Base-by-base conservation (phyloP, 2,329 filamentous ascomycete genomes). In the Sclerotinia borealis region DNA sequence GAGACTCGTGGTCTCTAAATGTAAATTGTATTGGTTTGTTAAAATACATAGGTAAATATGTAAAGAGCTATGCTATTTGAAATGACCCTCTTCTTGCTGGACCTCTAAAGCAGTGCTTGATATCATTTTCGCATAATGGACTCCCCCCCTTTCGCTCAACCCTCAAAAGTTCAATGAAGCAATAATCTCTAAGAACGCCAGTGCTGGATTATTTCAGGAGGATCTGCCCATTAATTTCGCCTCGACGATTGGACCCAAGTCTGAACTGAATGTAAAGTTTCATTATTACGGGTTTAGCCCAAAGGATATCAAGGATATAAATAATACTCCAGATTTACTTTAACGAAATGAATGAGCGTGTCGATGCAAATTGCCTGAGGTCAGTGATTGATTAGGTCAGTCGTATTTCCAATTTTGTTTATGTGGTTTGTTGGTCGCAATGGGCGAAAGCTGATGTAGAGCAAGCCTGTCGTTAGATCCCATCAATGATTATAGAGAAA, bases 381-480 rank as follows among this genome's bases (percentile, higher is more conserved):
- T 59, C 37, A 60, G 55, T 61, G 39, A 25, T 27, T 34, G 27
- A 52, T 61, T 61, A 27, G 29, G 29, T 61, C 11, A 27, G 48
- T 47, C 48, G 59, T 55, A 25, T 54, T 34, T 45, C 27, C 59
- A 36, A 10, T n/a, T 22, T 54, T 43, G 34, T 39, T 31, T 51
- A 34, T 31, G 39, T 45, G 37, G 36, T 52, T 45, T 22, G 31
- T 34, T 27, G 59, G 37, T 19, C 37, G 37, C 48, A 55, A 55
- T 45, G 54, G 34, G 29, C 54, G n/a, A 54, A 22, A 61, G 59
- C 47, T 43, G 17, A 45, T 61, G 49, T 43, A 15, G 11, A 61
- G 43, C 39, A 61, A 58, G 54, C 68, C 70, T 73, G 67, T 63
- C 66, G 64, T 74, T 73, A 73, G 71, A 72, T 68, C 65, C 63